Percentiles rank a stretch among this genome's conserved stretches.
phyloP scores from a whole-genome alignment of 108 stramenopile genomes.

The Nannochloropsis salina region DNA sequence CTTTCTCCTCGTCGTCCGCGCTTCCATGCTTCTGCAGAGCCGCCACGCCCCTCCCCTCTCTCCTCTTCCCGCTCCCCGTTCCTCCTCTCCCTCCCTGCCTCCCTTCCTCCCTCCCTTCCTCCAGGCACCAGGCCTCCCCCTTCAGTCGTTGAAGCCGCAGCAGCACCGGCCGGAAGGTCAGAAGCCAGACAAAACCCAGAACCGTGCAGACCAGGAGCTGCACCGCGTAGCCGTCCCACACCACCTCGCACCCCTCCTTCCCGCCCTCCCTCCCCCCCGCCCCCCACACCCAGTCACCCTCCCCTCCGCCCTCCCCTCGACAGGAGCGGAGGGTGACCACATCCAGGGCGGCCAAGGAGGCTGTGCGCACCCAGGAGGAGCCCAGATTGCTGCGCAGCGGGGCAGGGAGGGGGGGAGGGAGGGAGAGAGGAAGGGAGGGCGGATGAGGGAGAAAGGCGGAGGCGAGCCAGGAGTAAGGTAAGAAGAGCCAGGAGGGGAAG shows the following conservation, averaged over 20 bases:
- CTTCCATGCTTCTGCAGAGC: background rate
- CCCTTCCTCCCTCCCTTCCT: background rate
- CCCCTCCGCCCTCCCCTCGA: background rate
- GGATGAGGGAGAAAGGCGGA: background rate
- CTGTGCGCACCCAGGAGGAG: background rate
- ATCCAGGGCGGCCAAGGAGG: background rate
- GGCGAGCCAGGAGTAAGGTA: background rate
- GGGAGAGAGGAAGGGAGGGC: background rate
- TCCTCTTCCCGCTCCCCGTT: background rate
- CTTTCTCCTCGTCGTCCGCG: background rate
- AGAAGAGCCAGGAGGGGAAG: background rate
- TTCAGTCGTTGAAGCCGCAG: background rate
- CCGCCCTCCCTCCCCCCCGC: constrained; percentile 13
- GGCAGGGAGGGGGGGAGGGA: background rate
- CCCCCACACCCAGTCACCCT: background rate
- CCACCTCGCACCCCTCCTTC: background rate
- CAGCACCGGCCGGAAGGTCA: background rate
- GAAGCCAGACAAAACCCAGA: background rate
- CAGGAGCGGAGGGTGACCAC: background rate
- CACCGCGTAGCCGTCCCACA: background rate
- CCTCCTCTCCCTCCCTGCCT: background rate
- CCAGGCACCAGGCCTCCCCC: background rate
- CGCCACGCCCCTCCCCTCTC: background rate
- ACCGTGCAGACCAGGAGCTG: background rate
- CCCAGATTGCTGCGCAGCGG: background rate